Evolutionary conservation across 768 basidiomycete genomes (phyloP), one percentile per base, ranked within the genome.

Genomic region (Rhizopogon rudus): DNA sequence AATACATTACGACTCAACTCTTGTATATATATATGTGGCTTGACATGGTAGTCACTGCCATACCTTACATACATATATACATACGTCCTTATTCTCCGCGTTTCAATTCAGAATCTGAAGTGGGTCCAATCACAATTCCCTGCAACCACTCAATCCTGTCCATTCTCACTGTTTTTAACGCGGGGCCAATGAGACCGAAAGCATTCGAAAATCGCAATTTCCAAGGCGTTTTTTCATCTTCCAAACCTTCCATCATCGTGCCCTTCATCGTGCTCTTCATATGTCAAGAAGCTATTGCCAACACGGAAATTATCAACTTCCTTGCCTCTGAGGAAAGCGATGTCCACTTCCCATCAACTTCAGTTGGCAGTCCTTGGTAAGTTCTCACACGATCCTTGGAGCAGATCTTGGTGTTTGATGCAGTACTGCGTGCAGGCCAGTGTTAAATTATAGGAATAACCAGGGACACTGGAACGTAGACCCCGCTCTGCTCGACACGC

Each of bases 221-320:
- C 17, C 33, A 37, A 37, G 3, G 5, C 14, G 35, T 12, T 35
- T 35, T 49, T 35, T 49, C 48, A 49, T 49, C 35, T 35, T 37
- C 39, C 48, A 49, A 35, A 37, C 35, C 33, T 16, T 49, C 39
- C 48, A 49, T 49, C 9, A 49, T 22, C 35, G 20, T 49, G 35
- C 48, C 48, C 48, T 14, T 49, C 33, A 43, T 69, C 28, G 44
- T 57, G 1, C 57, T 33, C 46, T 49, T 65, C 43, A 57, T 64
- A 58, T 67, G 62, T 60, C 66, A 70, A 56, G 45, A 52, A 40
- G 71, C 59, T 33, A 60, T 69, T 50, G 83, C 78, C 20, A 86
- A 87, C 67, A 87, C 86, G 37, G 84, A 87, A 70, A 86, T 87
- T 61, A 67, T 83, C 65, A 83, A 82, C 65, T 83, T 87, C 63